Evolutionary conservation across 768 basidiomycete species (phyloP), one percentile per base, ranked within the genome.

Genomic region (Rhodocollybia butyracea): DNA sequence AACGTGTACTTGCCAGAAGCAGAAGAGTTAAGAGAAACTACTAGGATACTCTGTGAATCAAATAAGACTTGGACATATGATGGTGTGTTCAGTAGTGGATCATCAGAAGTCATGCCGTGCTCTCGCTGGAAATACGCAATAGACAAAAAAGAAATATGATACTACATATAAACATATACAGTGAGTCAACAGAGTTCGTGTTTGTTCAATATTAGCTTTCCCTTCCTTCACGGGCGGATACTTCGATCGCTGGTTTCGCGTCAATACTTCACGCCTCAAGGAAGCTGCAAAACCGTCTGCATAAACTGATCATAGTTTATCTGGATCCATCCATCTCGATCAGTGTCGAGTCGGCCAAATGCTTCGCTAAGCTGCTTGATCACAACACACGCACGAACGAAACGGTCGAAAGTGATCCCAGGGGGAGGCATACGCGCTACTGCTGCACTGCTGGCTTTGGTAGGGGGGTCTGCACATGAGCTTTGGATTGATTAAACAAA

Each of bases 321-420:
- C 72, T 85, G 82, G 60, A 89, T 73, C 83, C 84, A 88, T n/a
- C 86, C 85, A 68, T 82, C 78, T 3, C 77, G 68, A 60, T 92
- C 80, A 29, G 78, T 75, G 59, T 92, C 90, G 47, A 86, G 74
- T 43, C 75, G 68, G 54, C 76, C 76, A 76, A 91, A 91, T 31
- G 81, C 68, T 70, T 92, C 90, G 34, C 79, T 82, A 60, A 90
- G 74, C 66, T 89, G 87, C 73, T 88, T 90, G 57, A 91, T 79
- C 11, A 84, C 86, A 56, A 94, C 91, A 61, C 91, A 93, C 22
- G 88, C 89, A 54, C 91, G 82, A 24, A 93, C 87, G 74, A 93
- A 93, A 59, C 90, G 86, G 67, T 92, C 91, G 63, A 93, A 93
- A 4, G 84, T 80, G 72, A 93, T 90, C 0, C 89, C 89, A 1